phyloP scores from a whole-genome alignment of 2,329 filamentous ascomycete genomes.

The Arthroderma sp. region DNA sequence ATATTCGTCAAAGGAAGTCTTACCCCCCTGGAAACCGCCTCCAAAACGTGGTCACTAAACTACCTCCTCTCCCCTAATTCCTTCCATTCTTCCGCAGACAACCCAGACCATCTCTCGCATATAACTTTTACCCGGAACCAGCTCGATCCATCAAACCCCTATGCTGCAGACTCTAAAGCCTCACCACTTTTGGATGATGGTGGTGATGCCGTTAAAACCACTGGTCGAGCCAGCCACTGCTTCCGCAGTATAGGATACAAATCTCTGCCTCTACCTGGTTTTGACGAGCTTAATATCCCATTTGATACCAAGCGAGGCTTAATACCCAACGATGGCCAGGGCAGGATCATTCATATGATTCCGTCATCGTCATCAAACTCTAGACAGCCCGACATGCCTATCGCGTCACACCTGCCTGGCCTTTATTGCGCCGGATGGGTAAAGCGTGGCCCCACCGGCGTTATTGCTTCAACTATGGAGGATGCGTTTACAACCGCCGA shows the following conservation, averaged over 20 bases:
- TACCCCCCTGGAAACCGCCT: constrained; percentile 33
- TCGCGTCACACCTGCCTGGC: constrained; percentile 44
- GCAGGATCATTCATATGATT: constrained; percentile 45
- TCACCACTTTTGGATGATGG: constrained; percentile 19
- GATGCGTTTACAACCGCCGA: constrained; percentile 87
- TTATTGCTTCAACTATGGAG: constrained; percentile 91
- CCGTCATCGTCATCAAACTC: not conserved
- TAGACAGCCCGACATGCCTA: constrained; percentile 8
- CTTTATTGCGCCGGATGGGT: constrained; percentile 95
- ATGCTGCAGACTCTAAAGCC: constrained; percentile 38
- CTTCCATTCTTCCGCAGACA: constrained; percentile 43
- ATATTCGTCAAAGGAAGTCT: constrained; percentile 63
- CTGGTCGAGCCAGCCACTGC: constrained; percentile 51
- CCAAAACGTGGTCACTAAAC: constrained; percentile 69
- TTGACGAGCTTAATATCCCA: constrained; percentile 57
- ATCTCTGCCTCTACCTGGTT: constrained; percentile 61
- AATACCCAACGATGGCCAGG: constrained; percentile 68
- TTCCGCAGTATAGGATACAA: constrained; percentile 96
- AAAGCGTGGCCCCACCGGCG: constrained; percentile 83
- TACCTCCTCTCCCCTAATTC: constrained; percentile 68
- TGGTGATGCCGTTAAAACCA: constrained; percentile 20
- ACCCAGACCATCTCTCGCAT: constrained; percentile 42
- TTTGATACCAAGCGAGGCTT: constrained; percentile 65
- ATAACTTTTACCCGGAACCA: constrained; percentile 52
- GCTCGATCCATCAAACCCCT: constrained; percentile 35